Conservation (phyloP, 306 rosid genomes). For the Casuarina equisetifolia region DNA sequence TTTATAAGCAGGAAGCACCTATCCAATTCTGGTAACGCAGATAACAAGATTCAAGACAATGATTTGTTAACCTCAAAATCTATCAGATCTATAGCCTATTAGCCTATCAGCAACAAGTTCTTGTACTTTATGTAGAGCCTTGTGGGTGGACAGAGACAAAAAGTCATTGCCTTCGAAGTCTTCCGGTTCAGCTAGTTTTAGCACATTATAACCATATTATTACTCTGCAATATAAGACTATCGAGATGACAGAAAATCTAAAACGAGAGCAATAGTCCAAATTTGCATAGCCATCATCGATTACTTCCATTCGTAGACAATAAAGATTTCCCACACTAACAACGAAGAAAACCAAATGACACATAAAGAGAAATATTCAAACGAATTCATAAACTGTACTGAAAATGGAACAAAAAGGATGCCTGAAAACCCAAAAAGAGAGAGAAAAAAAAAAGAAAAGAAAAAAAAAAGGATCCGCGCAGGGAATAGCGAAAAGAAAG, state of each 20-base stretch:
- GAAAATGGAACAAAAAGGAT: constrained; percentile 21
- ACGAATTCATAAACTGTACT: not conserved
- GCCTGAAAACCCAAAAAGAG: constrained; percentile 70
- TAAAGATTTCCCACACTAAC: not conserved
- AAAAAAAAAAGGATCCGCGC: no score
- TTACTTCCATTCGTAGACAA: not conserved
- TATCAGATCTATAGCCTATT: not conserved
- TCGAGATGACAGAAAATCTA: no score
- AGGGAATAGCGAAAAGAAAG: no score
- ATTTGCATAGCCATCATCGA: not conserved
- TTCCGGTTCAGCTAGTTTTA: no score
- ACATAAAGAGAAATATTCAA: not conserved
- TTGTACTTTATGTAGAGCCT: not conserved
- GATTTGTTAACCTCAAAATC: not conserved
- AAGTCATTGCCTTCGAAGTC: no score
- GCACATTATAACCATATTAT: no score
- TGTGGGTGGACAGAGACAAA: not conserved
- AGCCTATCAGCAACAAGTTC: not conserved
- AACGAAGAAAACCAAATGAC: not conserved
- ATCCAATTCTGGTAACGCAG: not conserved
- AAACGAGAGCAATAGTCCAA: not conserved
- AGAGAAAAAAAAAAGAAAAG: no score
- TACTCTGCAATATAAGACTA: no score
- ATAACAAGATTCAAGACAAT: not conserved
- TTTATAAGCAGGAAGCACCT: not conserved